phyloP scores from a whole-genome alignment of 2,329 filamentous ascomycete species.

The Aspergillus eucalypticola region DNA sequence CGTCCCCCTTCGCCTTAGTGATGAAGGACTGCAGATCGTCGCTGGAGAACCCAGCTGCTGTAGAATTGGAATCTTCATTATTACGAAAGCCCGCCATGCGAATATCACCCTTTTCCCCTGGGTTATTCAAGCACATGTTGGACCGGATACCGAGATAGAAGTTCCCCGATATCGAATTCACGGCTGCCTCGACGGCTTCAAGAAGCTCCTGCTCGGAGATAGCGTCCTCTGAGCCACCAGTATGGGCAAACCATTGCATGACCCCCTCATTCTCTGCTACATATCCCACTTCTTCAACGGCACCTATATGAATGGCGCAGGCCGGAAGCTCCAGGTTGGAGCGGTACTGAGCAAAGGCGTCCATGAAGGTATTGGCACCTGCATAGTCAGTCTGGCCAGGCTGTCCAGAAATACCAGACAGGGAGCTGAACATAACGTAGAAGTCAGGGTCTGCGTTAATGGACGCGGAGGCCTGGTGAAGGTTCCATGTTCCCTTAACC shows the following conservation, averaged over 20 bases:
- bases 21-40: neutral
- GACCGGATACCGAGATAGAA: no score
- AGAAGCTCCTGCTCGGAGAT: no score
- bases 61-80: neutral
- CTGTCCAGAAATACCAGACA: conserved; percentile 33
- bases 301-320: conserved; percentile 23
- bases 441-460: conserved; percentile 39
- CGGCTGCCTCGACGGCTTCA: no score
- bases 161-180: neutral
- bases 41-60: no score
- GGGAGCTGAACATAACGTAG: conserved; percentile 44
- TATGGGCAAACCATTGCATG: no score
- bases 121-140: no score
- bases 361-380: conserved; percentile 41
- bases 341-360: conserved; percentile 30
- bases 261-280: no score
- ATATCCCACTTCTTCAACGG: conserved; percentile 22
- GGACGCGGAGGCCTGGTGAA: conserved; percentile 23
- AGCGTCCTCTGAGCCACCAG: no score
- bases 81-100: conserved; percentile 8
- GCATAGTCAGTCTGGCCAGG: conserved; percentile 39
- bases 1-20: neutral
- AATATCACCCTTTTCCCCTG: neutral
- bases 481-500: conserved; percentile 31
- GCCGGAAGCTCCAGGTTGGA: conserved; percentile 18